Base-by-base conservation (phyloP, 2,329 filamentous ascomycete species). In the Cadophora gregata region DNA sequence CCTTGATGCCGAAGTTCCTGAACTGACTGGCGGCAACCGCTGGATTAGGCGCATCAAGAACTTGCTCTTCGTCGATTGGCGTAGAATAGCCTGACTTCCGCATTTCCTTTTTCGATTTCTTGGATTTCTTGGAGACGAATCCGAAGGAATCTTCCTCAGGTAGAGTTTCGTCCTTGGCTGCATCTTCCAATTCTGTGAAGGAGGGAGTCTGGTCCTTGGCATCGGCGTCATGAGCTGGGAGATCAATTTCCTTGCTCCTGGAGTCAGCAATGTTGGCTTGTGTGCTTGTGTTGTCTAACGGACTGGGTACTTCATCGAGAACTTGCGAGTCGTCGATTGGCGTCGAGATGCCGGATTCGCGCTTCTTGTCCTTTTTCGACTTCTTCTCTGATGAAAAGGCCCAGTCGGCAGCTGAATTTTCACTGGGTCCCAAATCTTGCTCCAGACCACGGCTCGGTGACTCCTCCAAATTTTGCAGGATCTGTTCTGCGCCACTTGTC, bases 91-190 rank as follows among this genome's bases (percentile, higher is more conserved):
- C 65, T 33, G 67, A 69, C 60, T 59, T 56, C 45, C 59, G 62
- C 24, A 67, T 70, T n/a, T 59, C 55, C 42, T 71, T 69, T 51
- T 73, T 76, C 68, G 70, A 66, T 56, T 73, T 71, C 62, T 74
- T 72, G n/a, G 73, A 70, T 55, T 67, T 66, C 42, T 72, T 72
- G 24, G 63, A 65, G 8, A 63, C 27, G 38, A 68, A 67, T 31
- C 29, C 65, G 59, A 71, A 69, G 1, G 45, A 21, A 21, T 68
- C 60, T 6, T 64, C 53, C 16, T 59, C 58, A 56, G 31, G 53
- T 33, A 51, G 51, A 63, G 69, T 62, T 29, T 38, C 66, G 38
- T 16, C 14, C 14, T 31, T 27, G 12, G 66, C 61, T 19, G 56
- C 36, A 55, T 55, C 58, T n/a, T 25, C 48, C 19, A 19, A 3